These are phyloP conservation scores for Firmiana major DNA, from an alignment of 345 rosid genomes.

Conservation along the genomic window DNA sequence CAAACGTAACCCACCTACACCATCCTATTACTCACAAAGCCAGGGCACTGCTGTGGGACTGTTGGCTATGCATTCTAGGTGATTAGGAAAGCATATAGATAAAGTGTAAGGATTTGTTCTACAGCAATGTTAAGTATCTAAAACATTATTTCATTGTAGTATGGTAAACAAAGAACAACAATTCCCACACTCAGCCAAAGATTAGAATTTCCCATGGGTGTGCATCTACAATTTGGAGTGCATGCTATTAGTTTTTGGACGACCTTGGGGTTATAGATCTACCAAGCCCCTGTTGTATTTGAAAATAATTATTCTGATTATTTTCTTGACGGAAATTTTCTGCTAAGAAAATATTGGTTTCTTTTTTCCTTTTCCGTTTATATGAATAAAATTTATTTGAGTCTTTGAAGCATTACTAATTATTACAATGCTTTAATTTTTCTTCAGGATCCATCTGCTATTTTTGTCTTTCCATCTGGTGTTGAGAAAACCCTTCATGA, in stretches of 20 bases:
- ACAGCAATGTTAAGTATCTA: not conserved
- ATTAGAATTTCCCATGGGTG: not conserved
- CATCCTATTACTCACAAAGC: not conserved
- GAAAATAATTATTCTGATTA: not conserved
- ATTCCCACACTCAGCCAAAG: not conserved
- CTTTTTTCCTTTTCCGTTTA: not conserved
- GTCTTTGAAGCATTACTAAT: not conserved
- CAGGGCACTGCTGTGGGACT: not conserved
- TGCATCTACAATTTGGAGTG: not conserved
- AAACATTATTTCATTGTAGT: not conserved
- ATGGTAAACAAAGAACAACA: not conserved
- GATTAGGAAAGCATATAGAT: not conserved
- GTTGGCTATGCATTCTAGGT: not conserved
- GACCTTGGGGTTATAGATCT: not conserved
- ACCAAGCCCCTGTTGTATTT: not conserved
- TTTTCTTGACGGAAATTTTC: not conserved
- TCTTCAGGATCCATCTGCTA: slow-evolving; percentile 56
- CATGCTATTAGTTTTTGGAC: not conserved
- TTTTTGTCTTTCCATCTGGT: slow-evolving; percentile 73
- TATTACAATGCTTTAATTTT: not conserved
- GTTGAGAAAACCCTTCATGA: slow-evolving; percentile 52
- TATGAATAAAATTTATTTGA: not conserved
- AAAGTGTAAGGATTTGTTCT: not conserved
- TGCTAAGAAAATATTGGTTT: not conserved
- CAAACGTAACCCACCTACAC: not conserved